Conservation (phyloP, 805 yeast species). For the Ogataea nitratoaversa region DNA sequence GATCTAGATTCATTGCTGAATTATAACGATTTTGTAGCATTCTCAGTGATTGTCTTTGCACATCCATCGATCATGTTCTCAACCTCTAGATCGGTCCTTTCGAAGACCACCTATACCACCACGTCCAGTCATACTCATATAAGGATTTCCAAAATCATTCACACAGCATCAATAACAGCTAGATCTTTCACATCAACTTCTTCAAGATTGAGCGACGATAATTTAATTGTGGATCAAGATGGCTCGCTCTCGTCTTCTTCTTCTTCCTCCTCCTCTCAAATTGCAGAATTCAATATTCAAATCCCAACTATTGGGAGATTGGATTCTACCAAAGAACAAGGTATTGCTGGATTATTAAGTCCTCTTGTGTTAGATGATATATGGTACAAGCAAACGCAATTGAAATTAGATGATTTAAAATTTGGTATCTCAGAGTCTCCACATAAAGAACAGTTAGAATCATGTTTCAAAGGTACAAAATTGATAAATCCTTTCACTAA, state of each 20-base stretch:
- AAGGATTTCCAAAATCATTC: neutral
- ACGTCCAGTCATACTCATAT: too few species aligned
- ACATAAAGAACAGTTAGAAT: slow-evolving; percentile 23
- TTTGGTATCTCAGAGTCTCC: slow-evolving; percentile 30
- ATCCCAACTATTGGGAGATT: slow-evolving; percentile 24
- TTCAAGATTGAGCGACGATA: slow-evolving; percentile 7
- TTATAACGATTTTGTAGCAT: neutral
- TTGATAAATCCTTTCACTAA: slow-evolving; percentile 15
- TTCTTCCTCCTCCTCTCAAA: neutral
- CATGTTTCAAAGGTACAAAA: slow-evolving; percentile 16
- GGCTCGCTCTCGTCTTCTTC: neutral
- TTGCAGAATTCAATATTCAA: slow-evolving; percentile 12
- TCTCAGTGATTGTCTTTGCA: too few species aligned
- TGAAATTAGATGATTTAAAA: slow-evolving; percentile 39
- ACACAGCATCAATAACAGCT: neutral
- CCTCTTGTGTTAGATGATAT: slow-evolving; percentile 43
- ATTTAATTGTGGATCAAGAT: slow-evolving; percentile 1
- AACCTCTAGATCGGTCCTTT: too few species aligned
- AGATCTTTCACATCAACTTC: slow-evolving; percentile 1
- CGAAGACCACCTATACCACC: too few species aligned
- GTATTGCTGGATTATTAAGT: slow-evolving; percentile 49
- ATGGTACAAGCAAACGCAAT: slow-evolving; percentile 43
- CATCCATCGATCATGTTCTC: too few species aligned
- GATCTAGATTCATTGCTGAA: too few species aligned
- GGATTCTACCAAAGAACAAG: slow-evolving; percentile 25